Evolutionary conservation across 257 asterid genomes (phyloP), one percentile per base, ranked within the genome.

Genomic region (Agastache rugosa): DNA sequence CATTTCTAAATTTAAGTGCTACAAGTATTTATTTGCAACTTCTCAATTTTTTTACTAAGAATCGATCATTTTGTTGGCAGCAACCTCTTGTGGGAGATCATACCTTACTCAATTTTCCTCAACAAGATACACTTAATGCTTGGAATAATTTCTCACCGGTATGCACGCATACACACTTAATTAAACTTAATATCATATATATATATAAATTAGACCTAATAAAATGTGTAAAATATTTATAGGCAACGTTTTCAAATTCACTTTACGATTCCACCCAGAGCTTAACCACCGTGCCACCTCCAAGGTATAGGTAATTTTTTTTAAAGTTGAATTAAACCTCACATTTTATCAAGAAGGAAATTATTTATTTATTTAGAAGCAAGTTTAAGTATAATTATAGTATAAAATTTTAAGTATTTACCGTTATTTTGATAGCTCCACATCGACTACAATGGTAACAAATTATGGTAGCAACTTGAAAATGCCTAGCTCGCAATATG

Each of bases 261-360:
- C 19, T 60, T 37, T 45, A 47, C 51, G 37, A 17, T 53, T 60
- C 75, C 31, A 39, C 22, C 39, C 75, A 47, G 27, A 62, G 41
- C 62, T 19, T 63, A 37, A 41, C 45, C 41, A 59, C 63, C 64
- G 48, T 47, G 56, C 81, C 79, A 35, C 54, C 82, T 69, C 71
- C 88, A 64, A 81, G 85, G 88, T 84, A 69, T 84, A 69, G 22
- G 47, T 17, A 17, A 17, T 53, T 20, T n/a, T 2, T 54, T 54
- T 54, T 16, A 0, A 48, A 5, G 55, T 6, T 16, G 55, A 48
- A 16, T 48, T 6, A 45, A 45, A 12, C 17, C n/a, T 12, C 17
- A 37, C 4, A 8, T 37, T 6, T 27, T 3, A 7, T 37, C 11
- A 37, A 37, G 11, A 35, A 9, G 39, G 9, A 35, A 35, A 35